phyloP scores from a whole-genome alignment of 495 filamentous ascomycete genomes.

The Corynascus novoguineensis region DNA sequence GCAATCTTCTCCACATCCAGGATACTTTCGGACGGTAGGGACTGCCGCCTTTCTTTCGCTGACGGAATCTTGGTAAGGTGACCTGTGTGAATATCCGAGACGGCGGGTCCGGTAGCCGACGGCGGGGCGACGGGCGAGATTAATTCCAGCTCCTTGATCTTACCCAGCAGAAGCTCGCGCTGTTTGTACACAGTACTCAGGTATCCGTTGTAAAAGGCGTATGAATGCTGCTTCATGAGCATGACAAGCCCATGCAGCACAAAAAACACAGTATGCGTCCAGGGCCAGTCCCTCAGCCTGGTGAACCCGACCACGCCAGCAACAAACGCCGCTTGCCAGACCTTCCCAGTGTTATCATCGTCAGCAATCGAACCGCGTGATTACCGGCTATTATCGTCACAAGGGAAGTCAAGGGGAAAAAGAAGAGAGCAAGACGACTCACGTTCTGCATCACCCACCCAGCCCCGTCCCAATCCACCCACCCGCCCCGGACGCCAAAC shows the following conservation, averaged over 20 bases:
- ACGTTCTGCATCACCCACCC: slow-evolving; percentile 69
- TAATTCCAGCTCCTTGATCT: slow-evolving; percentile 34
- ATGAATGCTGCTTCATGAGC: slow-evolving; percentile 77
- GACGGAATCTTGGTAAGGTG: slow-evolving; percentile 37
- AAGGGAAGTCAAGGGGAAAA: neutral
- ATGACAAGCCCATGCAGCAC: slow-evolving; percentile 65
- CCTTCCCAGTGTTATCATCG: slow-evolving; percentile 2
- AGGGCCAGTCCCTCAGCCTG: slow-evolving; percentile 64
- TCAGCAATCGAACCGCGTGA: neutral
- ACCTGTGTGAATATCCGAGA: slow-evolving; percentile 33
- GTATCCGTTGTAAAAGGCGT: slow-evolving; percentile 70
- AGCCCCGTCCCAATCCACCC: slow-evolving; percentile 56
- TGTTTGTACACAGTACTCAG: slow-evolving; percentile 55
- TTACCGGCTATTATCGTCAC: neutral
- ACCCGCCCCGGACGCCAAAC: slow-evolving; percentile 46
- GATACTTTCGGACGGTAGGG: slow-evolving; percentile 28
- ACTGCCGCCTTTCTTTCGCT: slow-evolving; percentile 37
- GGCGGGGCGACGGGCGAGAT: slow-evolving; percentile 32
- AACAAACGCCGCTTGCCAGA: slow-evolving; percentile 60
- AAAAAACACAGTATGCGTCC: slow-evolving; percentile 66
- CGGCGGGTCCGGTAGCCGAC: slow-evolving; percentile 30
- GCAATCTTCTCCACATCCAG: slow-evolving; percentile 46
- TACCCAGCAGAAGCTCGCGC: slow-evolving; percentile 30
- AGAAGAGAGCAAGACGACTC: neutral
- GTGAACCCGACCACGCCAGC: slow-evolving; percentile 54